Evolutionary conservation across 169 alveolate genomes (phyloP).

Genomic region (Cryptosporidium ryanae): DNA sequence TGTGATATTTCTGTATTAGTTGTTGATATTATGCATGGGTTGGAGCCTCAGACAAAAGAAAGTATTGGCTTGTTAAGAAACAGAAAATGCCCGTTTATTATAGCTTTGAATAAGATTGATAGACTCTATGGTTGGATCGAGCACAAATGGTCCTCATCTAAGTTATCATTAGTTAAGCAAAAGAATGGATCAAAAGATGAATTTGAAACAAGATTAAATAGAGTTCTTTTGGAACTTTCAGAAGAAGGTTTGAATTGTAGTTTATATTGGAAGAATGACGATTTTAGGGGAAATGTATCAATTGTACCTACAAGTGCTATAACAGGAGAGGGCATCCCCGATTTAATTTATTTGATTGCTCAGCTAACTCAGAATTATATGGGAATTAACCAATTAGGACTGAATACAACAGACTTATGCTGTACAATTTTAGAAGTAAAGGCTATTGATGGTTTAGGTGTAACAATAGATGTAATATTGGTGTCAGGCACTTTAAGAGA

Average conservation of each 20-base stretch:
- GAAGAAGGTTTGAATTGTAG: constrained; percentile 96
- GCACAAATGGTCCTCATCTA: constrained; percentile 90
- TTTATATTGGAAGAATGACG: constrained; percentile 95
- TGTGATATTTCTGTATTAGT: constrained; percentile 99
- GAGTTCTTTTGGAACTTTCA: constrained; percentile 88
- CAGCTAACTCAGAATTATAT: constrained; percentile 91
- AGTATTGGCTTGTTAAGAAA: constrained; percentile 91
- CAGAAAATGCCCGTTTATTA: constrained; percentile 95
- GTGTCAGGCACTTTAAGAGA: constrained; percentile 94
- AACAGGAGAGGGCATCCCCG: constrained; percentile 99
- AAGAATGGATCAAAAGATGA: constrained; percentile 87
- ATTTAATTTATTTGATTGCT: constrained; percentile 91
- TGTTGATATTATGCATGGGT: constrained; percentile 99
- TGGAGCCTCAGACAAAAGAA: constrained; percentile 98
- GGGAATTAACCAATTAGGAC: constrained; percentile 84
- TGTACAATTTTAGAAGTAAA: constrained; percentile 97
- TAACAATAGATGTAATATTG: constrained; percentile 98
- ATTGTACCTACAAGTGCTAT: constrained; percentile 99
- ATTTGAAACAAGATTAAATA: constrained; percentile 87
- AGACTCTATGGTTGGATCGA: constrained; percentile 95
- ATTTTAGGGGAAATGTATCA: constrained; percentile 92
- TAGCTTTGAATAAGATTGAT: constrained; percentile 99
- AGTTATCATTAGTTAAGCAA: constrained; percentile 87
- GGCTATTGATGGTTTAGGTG: constrained; percentile 96
- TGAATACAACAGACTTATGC: constrained; percentile 89